Conservation (phyloP, 345 rosid species). For the Carallia pectinifolia region DNA sequence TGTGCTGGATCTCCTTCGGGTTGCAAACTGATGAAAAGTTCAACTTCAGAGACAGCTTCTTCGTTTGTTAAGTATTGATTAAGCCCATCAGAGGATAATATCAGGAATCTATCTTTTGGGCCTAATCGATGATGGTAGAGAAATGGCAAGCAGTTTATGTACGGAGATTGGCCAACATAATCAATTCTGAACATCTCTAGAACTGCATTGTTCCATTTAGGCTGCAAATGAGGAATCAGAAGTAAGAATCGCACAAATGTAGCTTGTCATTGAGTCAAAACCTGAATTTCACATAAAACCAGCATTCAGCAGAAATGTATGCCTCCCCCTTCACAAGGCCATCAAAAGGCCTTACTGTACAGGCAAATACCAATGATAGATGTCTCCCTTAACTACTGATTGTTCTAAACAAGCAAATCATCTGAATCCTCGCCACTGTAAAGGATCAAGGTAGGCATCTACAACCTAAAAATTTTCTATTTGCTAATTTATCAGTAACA, state of each 20-base stretch:
- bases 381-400: too few relatives aligned
- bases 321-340: not conserved
- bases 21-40: constrained; percentile 62
- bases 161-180: constrained; percentile 73
- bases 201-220: constrained; percentile 82
- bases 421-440: not conserved
- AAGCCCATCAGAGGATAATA: constrained; percentile 88
- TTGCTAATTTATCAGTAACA: not conserved
- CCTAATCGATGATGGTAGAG: constrained; percentile 71
- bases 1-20: constrained; percentile 98
- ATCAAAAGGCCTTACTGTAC: not conserved
- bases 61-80: constrained; percentile 80
- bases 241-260: not conserved
- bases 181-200: constrained; percentile 79
- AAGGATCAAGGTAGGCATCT: not conserved
- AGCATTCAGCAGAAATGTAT: not conserved
- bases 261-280: not conserved
- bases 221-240: constrained; percentile 41
- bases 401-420: not conserved
- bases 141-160: constrained; percentile 72
- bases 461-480: not conserved
- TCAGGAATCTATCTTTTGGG: constrained; percentile 66
- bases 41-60: constrained; percentile 74
- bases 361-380: not conserved
- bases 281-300: not conserved